A percentile compares a stretch with the other conserved stretches of the same genome.
These are phyloP conservation scores for Aspergillus sojae DNA, from an alignment of 2,329 filamentous ascomycete species.

Conservation along the genomic window DNA sequence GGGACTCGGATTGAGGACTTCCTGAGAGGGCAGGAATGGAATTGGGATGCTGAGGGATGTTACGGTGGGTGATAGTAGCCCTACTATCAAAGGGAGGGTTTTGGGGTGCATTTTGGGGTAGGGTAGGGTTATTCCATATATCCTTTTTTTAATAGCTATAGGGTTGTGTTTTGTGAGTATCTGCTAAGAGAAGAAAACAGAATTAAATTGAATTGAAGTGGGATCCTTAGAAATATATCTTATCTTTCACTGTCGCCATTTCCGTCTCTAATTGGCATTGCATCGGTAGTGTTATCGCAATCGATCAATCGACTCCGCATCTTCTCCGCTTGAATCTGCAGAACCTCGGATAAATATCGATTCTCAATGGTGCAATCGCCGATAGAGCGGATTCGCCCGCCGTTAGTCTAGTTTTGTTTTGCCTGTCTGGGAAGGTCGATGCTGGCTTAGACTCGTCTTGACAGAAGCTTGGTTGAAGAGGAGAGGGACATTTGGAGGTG, in stretches of 20 bases:
- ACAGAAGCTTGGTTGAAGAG: not conserved
- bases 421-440: not conserved
- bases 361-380: not conserved
- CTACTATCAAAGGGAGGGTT: not conserved
- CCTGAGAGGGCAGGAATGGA: conserved; percentile 23
- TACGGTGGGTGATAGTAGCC: not conserved
- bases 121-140: not conserved
- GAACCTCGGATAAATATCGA: not conserved
- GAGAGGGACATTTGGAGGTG: not conserved
- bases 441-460: not conserved
- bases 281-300: not conserved
- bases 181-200: not conserved
- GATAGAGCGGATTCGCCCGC: not conserved
- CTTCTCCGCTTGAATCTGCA: not conserved
- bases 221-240: not conserved
- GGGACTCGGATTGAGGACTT: conserved; percentile 10
- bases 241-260: not conserved
- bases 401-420: not conserved
- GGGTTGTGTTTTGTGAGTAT: not conserved
- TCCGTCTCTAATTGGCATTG: not conserved
- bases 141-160: too few relatives aligned
- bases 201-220: not conserved
- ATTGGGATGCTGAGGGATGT: not conserved
- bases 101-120: not conserved
- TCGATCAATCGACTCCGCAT: not conserved